Conservation (phyloP, 106 monocot genomes). For the Apostasia shenzhenica region DNA sequence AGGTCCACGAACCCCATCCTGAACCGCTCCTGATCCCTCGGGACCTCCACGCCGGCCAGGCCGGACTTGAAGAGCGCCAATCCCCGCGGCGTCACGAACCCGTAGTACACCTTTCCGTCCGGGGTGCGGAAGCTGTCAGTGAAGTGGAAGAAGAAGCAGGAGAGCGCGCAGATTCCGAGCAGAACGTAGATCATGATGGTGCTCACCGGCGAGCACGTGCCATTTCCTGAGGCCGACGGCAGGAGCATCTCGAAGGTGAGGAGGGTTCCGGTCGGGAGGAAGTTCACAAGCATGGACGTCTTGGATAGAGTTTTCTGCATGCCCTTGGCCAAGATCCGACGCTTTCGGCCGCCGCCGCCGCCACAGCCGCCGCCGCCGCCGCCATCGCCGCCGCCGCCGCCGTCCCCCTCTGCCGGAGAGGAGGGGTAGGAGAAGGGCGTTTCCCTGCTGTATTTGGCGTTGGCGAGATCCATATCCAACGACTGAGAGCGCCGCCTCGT, state of each 20-base stretch:
- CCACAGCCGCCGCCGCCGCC: background rate
- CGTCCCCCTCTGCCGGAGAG: slow-evolving; percentile 1
- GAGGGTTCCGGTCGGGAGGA: slow-evolving; percentile 92
- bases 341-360: background rate
- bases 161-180: slow-evolving; percentile 53
- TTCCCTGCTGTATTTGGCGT: background rate
- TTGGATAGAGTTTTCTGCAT: slow-evolving; percentile 86
- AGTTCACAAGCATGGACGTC: slow-evolving; percentile 87
- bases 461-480: background rate
- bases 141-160: slow-evolving; percentile 99
- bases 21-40: slow-evolving; percentile 49
- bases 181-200: slow-evolving; percentile 64
- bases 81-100: slow-evolving; percentile 77
- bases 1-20: slow-evolving; percentile 62
- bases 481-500: too few species aligned
- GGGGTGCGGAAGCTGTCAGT: slow-evolving; percentile 81
- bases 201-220: slow-evolving; percentile 63
- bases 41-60: slow-evolving; percentile 52
- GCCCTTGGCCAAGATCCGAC: slow-evolving; percentile 51
- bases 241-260: slow-evolving; percentile 94
- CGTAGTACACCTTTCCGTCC: slow-evolving; percentile 85
- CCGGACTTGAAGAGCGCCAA: slow-evolving; percentile 71
- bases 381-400: background rate
- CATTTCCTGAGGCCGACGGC: slow-evolving; percentile 66
- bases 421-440: slow-evolving; percentile 17